Evolutionary conservation across 495 filamentous ascomycete genomes (phyloP), one percentile per base, ranked within the genome.

Genomic region (Penicillium angulare): DNA sequence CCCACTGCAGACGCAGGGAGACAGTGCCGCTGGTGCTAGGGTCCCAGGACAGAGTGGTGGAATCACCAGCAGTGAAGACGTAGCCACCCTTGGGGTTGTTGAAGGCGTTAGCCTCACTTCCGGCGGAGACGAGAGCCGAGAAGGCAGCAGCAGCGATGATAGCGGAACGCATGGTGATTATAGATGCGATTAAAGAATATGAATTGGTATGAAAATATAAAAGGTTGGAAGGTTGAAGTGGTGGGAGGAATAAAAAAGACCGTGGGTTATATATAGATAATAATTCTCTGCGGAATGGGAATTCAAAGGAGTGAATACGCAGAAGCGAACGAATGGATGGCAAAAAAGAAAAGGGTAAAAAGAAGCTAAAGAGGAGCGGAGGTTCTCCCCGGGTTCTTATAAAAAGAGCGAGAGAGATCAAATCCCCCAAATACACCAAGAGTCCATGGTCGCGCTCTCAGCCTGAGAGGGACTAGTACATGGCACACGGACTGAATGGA

Each of bases 1-100:
- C 83, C 49, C 61, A 72, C 50, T 84, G 75, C 57, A 86, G 67
- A 26, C 72, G 63, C 64, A 86, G 63, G 7, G 73, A 73, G 13
- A 86, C 69, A 23, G 77, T 74, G n/a, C 79, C 77, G 29, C 43
- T 49, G 47, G 79, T 80, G 36, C 71, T 77, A 5, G 76, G 76
- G 34, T 63, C 68, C 84, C 84, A 87, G 21, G 47, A 75, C 36
- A 87, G 60, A 15, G 74, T 78, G 26, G 75, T 72, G 2, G 76
- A 42, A 50, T 72, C 22, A 12, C 83, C 84, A 17, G 77, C 76
- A 3, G 66, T 70, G 58, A 84, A 72, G 15, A 54, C 47, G 31
- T 74, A 75, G 18, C 77, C 75, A 20, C 53, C 63, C 7, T 45
- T 26, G 10, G 81, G 78, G 52, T 74, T 68, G 20, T 69, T 79